Conservation (phyloP, 2,329 filamentous ascomycete genomes). For the Aspergillus sp. region DNA sequence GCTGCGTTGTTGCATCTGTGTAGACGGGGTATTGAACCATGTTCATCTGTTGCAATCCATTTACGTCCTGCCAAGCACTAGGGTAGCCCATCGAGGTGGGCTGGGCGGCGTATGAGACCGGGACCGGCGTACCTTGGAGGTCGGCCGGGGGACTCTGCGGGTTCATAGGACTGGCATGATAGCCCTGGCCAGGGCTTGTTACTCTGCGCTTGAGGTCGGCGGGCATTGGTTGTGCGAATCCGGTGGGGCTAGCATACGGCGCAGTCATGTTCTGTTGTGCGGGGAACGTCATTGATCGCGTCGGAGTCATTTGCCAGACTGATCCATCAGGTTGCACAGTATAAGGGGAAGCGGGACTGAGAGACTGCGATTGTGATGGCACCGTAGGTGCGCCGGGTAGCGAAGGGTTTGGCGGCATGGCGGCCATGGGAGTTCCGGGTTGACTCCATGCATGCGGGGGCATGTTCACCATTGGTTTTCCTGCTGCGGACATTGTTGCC, state of each 20-base stretch:
- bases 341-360: conserved; percentile 30
- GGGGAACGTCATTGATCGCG: conserved; percentile 37
- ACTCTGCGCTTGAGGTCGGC: conserved; percentile 39
- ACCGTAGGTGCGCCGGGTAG: conserved; percentile 32
- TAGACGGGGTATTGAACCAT: conserved; percentile 37
- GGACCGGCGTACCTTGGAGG: conserved; percentile 27
- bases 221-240: conserved; percentile 30
- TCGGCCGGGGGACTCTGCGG: conserved; percentile 29
- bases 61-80: conserved; percentile 30
- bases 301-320: conserved; percentile 35
- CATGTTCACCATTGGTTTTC: conserved; percentile 37
- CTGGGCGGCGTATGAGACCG: conserved; percentile 31
- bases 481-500: conserved; percentile 29
- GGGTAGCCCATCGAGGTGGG: conserved; percentile 30
- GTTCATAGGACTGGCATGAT: conserved; percentile 20
- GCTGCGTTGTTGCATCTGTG: conserved; percentile 25
- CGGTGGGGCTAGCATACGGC: conserved; percentile 26
- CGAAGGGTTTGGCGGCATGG: conserved; percentile 28
- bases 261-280: conserved; percentile 30
- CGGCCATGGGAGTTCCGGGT: conserved; percentile 26
- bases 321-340: conserved; percentile 38
- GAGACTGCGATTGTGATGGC: conserved; percentile 31
- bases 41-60: conserved; percentile 29
- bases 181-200: conserved; percentile 34
- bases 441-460: conserved; percentile 33